Evolutionary conservation across 306 rosid species (phyloP).

Genomic region (Malus asiatica): DNA sequence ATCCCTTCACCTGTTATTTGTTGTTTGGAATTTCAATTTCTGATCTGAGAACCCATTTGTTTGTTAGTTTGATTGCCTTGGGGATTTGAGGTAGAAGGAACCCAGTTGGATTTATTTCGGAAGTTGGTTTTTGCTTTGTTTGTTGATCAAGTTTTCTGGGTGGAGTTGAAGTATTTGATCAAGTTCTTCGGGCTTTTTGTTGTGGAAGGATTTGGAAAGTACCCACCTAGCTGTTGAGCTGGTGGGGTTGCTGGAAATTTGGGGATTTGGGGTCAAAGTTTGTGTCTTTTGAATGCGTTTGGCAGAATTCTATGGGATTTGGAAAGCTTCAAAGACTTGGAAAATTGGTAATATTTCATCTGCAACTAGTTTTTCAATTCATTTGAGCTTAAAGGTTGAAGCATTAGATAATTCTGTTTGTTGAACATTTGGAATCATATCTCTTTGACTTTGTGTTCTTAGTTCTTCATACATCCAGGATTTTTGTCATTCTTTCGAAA

Average conservation of each 20-base stretch:
- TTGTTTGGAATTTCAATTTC: not conserved
- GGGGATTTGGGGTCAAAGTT: not conserved
- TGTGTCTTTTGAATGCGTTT: not conserved
- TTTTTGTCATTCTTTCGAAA: not conserved
- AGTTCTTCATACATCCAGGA: not conserved
- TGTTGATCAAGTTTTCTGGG: not conserved
- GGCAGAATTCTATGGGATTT: not conserved
- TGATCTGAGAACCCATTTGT: not conserved
- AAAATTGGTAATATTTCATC: not conserved
- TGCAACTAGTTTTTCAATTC: conserved; percentile 1
- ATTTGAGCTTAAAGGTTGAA: not conserved
- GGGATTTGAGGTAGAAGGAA: not conserved
- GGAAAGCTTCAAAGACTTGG: not conserved
- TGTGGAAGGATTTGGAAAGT: not conserved
- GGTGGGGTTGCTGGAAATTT: conserved; percentile 7
- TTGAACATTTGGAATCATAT: not conserved
- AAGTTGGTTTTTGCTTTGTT: not conserved
- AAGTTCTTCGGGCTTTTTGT: not conserved
- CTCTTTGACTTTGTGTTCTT: not conserved
- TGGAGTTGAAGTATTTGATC: not conserved
- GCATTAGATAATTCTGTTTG: not conserved
- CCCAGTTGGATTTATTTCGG: not conserved
- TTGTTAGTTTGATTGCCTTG: not conserved
- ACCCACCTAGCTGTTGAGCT: conserved; percentile 3
- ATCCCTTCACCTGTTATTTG: not conserved